These are phyloP conservation scores for Lycium barbarum DNA, from an alignment of 257 asterid genomes.

Conservation along the genomic window DNA sequence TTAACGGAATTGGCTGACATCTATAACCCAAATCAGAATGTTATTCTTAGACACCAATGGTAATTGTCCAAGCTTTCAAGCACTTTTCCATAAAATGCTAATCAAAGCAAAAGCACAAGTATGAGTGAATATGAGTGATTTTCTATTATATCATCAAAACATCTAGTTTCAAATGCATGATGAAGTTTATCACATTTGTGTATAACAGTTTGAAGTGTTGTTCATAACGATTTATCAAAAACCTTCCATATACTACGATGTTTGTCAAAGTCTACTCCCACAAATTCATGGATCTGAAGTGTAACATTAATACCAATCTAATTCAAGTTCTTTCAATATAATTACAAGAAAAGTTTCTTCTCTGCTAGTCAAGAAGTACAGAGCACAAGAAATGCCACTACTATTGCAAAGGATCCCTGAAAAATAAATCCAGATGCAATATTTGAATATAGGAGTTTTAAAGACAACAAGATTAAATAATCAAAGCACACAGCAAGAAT, in stretches of 20 bases:
- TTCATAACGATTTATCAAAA: background rate
- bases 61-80: no score
- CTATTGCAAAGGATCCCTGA: constrained; percentile 67
- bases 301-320: constrained; percentile 9
- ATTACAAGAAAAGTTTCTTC: constrained; percentile 17
- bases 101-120: no score
- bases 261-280: background rate
- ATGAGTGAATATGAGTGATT: no score
- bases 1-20: no score
- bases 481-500: constrained; percentile 14
- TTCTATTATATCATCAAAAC: background rate
- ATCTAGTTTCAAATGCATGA: background rate
- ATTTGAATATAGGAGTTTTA: constrained; percentile 18
- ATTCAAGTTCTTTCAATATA: constrained; percentile 21
- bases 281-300: background rate
- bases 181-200: background rate
- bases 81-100: no score
- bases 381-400: constrained; percentile 35
- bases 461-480: background rate
- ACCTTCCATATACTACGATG: background rate
- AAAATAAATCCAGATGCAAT: constrained; percentile 72
- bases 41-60: no score
- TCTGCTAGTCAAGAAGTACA: constrained; percentile 25
- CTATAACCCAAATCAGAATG: no score
- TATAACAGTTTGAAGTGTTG: no score